Evolutionary conservation across 2,329 filamentous ascomycete species (phyloP).

Genomic region (Metarhizium rileyi): DNA sequence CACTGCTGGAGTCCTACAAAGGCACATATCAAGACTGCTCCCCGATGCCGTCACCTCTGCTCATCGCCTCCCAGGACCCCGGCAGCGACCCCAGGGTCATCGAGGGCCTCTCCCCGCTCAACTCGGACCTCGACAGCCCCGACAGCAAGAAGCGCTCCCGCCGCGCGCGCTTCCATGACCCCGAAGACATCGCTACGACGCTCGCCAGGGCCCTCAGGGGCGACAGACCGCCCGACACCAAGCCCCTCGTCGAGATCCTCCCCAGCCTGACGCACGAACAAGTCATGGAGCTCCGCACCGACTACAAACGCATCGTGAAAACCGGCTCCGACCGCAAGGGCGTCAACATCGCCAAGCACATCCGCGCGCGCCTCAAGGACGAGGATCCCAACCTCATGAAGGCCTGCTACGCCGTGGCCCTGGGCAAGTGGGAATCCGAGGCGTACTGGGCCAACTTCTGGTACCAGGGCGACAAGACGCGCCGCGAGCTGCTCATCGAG

Average conservation of each 20-base stretch:
- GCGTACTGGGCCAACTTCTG: conserved; percentile 98
- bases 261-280: conserved; percentile 80
- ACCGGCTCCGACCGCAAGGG: conserved; percentile 62
- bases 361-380: conserved; percentile 66
- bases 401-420: conserved; percentile 78
- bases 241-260: conserved; percentile 70
- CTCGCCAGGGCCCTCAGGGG: conserved; percentile 67
- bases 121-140: conserved; percentile 32
- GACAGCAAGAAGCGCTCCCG: conserved; percentile 39
- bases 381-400: conserved; percentile 73
- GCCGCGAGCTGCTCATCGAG: conserved; percentile 86
- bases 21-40: conserved; percentile 93
- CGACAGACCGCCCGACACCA: conserved; percentile 55
- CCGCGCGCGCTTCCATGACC: conserved; percentile 74
- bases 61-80: conserved; percentile 37
- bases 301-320: conserved; percentile 88
- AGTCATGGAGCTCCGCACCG: conserved; percentile 71
- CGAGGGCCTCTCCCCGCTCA: conserved; percentile 42
- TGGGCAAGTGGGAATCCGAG: conserved; percentile 86
- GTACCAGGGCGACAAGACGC: conserved; percentile 80
- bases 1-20: conserved; percentile 82
- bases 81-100: conserved; percentile 39
- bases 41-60: conserved; percentile 80
- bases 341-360: conserved; percentile 79
- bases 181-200: conserved; percentile 64